Percentiles rank a stretch among this genome's conserved stretches.
phyloP scores from a whole-genome alignment of 2,329 filamentous ascomycete species.

The Pseudocercospora cruenta region DNA sequence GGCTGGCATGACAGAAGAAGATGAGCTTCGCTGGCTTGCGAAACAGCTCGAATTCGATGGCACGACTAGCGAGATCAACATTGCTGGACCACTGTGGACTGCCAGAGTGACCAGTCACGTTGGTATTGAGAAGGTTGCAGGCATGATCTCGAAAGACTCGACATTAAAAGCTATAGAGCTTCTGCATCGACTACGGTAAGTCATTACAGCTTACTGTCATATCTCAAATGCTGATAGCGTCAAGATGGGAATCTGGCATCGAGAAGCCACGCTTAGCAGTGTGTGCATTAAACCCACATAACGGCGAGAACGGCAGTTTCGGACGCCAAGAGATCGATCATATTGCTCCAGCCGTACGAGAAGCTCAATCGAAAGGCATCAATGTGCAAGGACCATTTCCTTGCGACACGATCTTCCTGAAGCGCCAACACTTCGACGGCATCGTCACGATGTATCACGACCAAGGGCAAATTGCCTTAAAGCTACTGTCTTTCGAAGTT shows the following conservation, averaged over 20 bases:
- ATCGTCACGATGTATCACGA: slow-evolving; percentile 26
- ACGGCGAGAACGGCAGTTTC: slow-evolving; percentile 22
- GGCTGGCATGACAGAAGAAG: slow-evolving; percentile 23
- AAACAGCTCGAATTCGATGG: slow-evolving; percentile 17
- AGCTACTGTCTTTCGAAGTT: slow-evolving; percentile 21
- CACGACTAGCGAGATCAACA: slow-evolving; percentile 25
- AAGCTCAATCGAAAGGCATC: slow-evolving; percentile 16
- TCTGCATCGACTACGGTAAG: slow-evolving; percentile 16
- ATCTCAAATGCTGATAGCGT: neutral
- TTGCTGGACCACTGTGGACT: slow-evolving; percentile 20
- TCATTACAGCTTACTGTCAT: neutral
- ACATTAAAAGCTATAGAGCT: slow-evolving; percentile 20
- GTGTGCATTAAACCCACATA: slow-evolving; percentile 25
- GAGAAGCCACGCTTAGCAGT: slow-evolving; percentile 18
- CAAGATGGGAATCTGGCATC: slow-evolving; percentile 22
- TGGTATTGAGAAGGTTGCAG: slow-evolving; percentile 15
- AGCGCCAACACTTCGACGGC: slow-evolving; percentile 18
- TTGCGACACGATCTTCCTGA: slow-evolving; percentile 25
- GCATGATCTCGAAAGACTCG: slow-evolving; percentile 10
- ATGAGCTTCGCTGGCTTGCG: slow-evolving; percentile 25
- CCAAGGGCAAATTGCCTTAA: slow-evolving; percentile 24
- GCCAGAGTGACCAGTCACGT: slow-evolving; percentile 23
- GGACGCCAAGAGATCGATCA: slow-evolving; percentile 23
- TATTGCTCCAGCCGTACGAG: slow-evolving; percentile 18
- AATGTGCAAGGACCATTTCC: slow-evolving; percentile 21